Evolutionary conservation across 495 filamentous ascomycete genomes (phyloP).

Genomic region (Antarctomyces pellizariae): DNA sequence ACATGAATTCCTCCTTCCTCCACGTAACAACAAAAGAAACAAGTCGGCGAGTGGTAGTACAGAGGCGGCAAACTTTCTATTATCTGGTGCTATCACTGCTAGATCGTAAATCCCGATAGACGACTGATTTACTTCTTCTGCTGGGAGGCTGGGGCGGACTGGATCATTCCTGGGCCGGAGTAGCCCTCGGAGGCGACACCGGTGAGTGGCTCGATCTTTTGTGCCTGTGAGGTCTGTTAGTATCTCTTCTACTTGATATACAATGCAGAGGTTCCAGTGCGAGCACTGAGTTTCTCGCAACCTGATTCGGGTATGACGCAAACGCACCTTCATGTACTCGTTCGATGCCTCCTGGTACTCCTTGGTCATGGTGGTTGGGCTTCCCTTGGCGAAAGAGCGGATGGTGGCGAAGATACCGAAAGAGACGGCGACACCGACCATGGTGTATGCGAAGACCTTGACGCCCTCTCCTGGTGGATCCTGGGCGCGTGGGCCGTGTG

Average conservation of each 20-base stretch:
- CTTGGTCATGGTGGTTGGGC: conserved; percentile 74
- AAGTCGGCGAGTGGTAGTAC: too few relatives aligned
- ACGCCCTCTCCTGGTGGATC: conserved; percentile 60
- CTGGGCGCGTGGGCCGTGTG: conserved; percentile 71
- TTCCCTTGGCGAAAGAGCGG: conserved; percentile 37
- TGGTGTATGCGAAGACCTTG: conserved; percentile 48
- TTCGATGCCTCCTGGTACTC: conserved; percentile 86
- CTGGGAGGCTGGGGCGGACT: conserved; percentile 25
- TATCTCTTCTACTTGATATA: conserved; percentile 4
- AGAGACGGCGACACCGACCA: conserved; percentile 31
- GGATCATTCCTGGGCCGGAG: conserved; percentile 57
- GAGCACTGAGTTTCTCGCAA: neutral
- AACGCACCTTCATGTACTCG: conserved; percentile 63
- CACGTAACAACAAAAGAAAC: too few relatives aligned
- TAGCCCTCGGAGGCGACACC: conserved; percentile 66
- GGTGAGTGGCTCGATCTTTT: conserved; percentile 78
- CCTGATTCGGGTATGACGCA: neutral
- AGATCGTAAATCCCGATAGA: too few relatives aligned
- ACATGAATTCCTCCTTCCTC: too few relatives aligned
- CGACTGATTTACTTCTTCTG: conserved; percentile 9
- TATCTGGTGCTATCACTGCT: conserved; percentile 3
- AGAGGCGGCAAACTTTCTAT: too few relatives aligned
- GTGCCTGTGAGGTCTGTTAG: conserved; percentile 25
- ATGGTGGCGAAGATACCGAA: conserved; percentile 40
- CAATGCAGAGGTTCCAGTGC: conserved; percentile 1